phyloP scores from a whole-genome alignment of 371 early-diverging fungal genomes.

The Mucor mucedo region DNA sequence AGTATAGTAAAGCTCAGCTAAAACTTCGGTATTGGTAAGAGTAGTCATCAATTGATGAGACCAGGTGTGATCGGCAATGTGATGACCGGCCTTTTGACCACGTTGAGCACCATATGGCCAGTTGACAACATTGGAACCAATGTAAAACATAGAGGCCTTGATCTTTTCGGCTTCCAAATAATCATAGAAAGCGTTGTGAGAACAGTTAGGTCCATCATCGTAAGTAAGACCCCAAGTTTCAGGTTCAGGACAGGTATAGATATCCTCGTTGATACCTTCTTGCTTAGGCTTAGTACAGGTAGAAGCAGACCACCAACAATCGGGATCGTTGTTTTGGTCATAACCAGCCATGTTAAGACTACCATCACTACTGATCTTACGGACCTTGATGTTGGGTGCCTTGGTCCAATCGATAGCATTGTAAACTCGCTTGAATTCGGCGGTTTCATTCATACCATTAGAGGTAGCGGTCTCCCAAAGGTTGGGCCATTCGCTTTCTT shows the following conservation, averaged over 20 bases:
- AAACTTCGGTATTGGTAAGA: conserved; percentile 68
- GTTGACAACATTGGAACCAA: conserved; percentile 70
- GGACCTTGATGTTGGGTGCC: conserved; percentile 45
- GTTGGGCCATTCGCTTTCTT: conserved; percentile 50
- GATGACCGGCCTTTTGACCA: conserved; percentile 65
- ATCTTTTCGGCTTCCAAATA: conserved; percentile 49
- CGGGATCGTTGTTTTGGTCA: conserved; percentile 41
- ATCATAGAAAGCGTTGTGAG: conserved; percentile 55
- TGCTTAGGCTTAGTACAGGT: conserved; percentile 52
- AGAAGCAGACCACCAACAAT: conserved; percentile 59
- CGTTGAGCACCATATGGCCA: conserved; percentile 60
- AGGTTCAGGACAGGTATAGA: conserved; percentile 54
- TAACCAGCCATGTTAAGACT: conserved; percentile 40
- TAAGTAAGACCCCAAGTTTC: conserved; percentile 70
- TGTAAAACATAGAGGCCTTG: conserved; percentile 74
- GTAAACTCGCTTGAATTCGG: conserved; percentile 49
- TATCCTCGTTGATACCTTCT: conserved; percentile 44
- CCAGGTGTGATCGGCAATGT: conserved; percentile 79
- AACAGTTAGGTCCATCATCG: conserved; percentile 70
- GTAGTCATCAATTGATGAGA: conserved; percentile 70
- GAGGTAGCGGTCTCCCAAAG: conserved; percentile 54
- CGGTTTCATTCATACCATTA: conserved; percentile 49
- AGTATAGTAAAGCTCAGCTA: conserved; percentile 77
- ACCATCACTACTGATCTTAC: conserved; percentile 33
- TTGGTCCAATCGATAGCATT: conserved; percentile 54